These are phyloP conservation scores for Epichloe glyceriae DNA, from an alignment of 2,329 filamentous ascomycete species.

Conservation along the genomic window DNA sequence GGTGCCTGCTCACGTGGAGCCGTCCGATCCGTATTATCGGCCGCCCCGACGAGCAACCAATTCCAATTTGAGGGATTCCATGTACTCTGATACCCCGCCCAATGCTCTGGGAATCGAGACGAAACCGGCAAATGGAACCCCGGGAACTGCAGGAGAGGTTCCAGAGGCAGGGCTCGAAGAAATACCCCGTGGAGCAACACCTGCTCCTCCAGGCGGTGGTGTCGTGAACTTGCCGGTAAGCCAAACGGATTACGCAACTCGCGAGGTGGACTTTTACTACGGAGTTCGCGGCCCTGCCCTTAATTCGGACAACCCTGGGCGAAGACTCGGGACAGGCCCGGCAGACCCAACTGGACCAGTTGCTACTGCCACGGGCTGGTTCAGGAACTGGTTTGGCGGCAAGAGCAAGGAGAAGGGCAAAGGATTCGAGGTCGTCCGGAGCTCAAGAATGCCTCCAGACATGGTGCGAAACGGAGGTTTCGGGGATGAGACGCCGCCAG, in stretches of 20 bases:
- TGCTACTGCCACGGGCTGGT: conserved; percentile 79
- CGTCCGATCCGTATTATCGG: conserved; percentile 74
- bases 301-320: conserved; percentile 65
- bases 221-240: conserved; percentile 32
- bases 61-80: conserved; percentile 36
- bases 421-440: conserved; percentile 92
- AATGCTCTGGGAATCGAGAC: conserved; percentile 19
- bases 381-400: conserved; percentile 63
- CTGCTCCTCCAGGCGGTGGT: conserved; percentile 26
- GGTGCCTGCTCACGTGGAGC: conserved; percentile 34
- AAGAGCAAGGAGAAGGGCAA: conserved; percentile 93
- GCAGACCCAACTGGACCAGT: conserved; percentile 89
- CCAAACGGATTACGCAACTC: conserved; percentile 75
- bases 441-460: conserved; percentile 69
- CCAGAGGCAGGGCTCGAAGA: conserved; percentile 27
- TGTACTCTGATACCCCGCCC: conserved; percentile 18
- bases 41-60: conserved; percentile 63
- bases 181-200: conserved; percentile 30
- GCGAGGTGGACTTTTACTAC: conserved; percentile 96
- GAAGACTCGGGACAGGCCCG: conserved; percentile 84
- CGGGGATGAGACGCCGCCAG: conserved; percentile 53
- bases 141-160: conserved; percentile 11
- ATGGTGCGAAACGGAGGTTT: conserved; percentile 42
- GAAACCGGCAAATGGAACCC: conserved; percentile 14
- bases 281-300: conserved; percentile 79